Percentiles rank a stretch among this genome's conserved stretches.
These are phyloP conservation scores for Eudorina sp. DNA, from an alignment of 139 green algal genomes.

Conservation along the genomic window DNA sequence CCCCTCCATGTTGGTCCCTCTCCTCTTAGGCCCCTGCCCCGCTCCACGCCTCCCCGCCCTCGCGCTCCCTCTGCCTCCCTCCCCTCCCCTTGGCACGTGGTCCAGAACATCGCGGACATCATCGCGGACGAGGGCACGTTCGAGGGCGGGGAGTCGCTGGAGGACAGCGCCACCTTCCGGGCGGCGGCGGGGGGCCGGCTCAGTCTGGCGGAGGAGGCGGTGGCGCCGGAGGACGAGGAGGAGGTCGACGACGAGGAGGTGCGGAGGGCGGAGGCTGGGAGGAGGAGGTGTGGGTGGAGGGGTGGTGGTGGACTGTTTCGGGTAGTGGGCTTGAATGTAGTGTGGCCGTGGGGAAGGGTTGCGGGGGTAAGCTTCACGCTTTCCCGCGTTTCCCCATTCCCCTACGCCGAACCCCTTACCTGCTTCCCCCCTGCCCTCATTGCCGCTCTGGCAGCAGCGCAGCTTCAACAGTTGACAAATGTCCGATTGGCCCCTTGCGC, in stretches of 20 bases:
- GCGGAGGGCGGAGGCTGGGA: not conserved
- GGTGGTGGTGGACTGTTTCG: too few species aligned
- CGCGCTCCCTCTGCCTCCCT: not conserved
- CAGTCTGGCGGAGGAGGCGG: not conserved
- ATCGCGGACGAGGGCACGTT: slow-evolving; percentile 37
- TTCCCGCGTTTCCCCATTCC: too few species aligned
- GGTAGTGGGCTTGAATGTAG: too few species aligned
- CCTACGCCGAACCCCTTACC: too few species aligned
- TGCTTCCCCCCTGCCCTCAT: too few species aligned
- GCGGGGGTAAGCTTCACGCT: too few species aligned
- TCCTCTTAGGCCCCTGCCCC: too few species aligned
- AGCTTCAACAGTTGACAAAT: not conserved
- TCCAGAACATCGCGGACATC: slow-evolving; percentile 10
- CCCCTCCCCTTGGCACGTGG: not conserved
- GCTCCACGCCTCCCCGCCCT: slow-evolving; percentile 2
- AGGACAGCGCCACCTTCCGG: slow-evolving; percentile 35
- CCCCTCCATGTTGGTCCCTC: too few species aligned
- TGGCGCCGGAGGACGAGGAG: not conserved
- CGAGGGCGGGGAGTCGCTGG: slow-evolving; percentile 14
- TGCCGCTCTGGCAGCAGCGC: too few species aligned
- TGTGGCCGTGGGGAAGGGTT: too few species aligned
- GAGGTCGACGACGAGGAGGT: not conserved
- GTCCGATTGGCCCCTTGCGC: not conserved
- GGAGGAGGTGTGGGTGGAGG: not conserved
- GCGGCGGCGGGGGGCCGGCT: not conserved